Base-by-base conservation (phyloP, 345 rosid genomes). In the Pugionium cornutum region DNA sequence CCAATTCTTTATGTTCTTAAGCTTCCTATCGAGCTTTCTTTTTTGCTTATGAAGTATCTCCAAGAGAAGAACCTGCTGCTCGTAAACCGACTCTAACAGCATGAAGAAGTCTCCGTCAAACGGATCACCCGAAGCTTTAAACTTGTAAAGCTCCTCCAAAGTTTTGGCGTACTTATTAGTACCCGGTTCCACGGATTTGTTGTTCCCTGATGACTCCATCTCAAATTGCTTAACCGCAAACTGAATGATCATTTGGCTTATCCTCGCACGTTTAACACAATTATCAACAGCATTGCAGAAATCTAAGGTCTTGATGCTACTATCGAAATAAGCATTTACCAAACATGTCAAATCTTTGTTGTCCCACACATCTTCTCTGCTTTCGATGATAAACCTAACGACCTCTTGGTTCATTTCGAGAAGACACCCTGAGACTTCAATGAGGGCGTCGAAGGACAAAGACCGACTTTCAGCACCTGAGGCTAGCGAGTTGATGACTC, bases 371-470 rank as follows among this genome's bases (percentile, higher is more conserved):
- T 92, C 97, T 49, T 83, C 76, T 77, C 75, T 80, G 86, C 78
- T 58, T 37, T 86, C 83, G 2, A 92, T 75, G 55, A 92, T 89
- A 58, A 86, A 79, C 48, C 69, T 76, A 52, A 78, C 92, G 9
- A 80, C 95, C 25, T 85, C 97, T 64, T 88, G 92, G 74, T 89
- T 86, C 92, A 85, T 84, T 6, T 84, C 97, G n/a, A 89, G 88
- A 42, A 92, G 84, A 58, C 84, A 74, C 1, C 66, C 82, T 0
- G 85, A 88, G 56, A 86, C 89, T 77, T 86, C 96, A 29, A 74
- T 75, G 73, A 92, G 89, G 0, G 99, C 86, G 58, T 86, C 90
- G 8, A 85, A 83, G 5, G 97, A 89, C 7, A 92, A 59, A 25
- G 89, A 75, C 1, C 75, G 78, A 45, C 76, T 69, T 71, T 79